Evolutionary conservation across 495 filamentous ascomycete genomes (phyloP).

Genomic region (Podospora appendiculata): DNA sequence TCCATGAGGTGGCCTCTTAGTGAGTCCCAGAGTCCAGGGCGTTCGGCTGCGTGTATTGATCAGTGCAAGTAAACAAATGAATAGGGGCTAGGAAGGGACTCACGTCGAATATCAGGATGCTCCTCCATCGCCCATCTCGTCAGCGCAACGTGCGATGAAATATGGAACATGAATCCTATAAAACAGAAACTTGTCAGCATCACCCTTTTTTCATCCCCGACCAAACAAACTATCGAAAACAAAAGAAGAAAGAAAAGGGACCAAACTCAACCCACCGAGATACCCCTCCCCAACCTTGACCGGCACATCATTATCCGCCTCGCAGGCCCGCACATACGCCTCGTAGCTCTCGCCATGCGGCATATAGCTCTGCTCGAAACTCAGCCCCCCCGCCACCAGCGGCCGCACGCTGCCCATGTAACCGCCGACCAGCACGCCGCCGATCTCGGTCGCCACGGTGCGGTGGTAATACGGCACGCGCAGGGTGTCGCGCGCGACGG

Average conservation of each 20-base stretch:
- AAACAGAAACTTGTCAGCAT: not conserved
- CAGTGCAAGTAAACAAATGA: not conserved
- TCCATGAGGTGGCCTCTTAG: slow-evolving; percentile 12
- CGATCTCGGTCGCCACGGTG: slow-evolving; percentile 57
- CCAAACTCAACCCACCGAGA: slow-evolving; percentile 8
- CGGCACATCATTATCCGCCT: not conserved
- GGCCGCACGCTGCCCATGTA: slow-evolving; percentile 52
- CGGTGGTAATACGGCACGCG: slow-evolving; percentile 68
- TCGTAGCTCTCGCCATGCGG: slow-evolving; percentile 22
- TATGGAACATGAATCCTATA: slow-evolving; percentile 21
- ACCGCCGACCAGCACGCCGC: slow-evolving; percentile 50
- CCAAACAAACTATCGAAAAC: not conserved
- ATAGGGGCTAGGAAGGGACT: not conserved
- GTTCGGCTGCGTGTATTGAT: not conserved
- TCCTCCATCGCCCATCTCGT: slow-evolving; percentile 15
- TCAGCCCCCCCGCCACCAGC: slow-evolving; percentile 48
- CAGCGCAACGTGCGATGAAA: slow-evolving; percentile 14
- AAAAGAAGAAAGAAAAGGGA: not conserved
- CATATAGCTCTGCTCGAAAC: slow-evolving; percentile 37
- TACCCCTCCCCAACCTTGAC: slow-evolving; percentile 5
- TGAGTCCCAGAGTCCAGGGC: slow-evolving; percentile 8
- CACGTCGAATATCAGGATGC: slow-evolving; percentile 15
- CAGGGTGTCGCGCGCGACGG: slow-evolving; percentile 57
- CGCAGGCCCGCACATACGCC: slow-evolving; percentile 1
- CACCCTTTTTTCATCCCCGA: not conserved